Base-by-base conservation (phyloP, 352 stramenopile genomes). In the Phytophthora hybrid region DNA sequence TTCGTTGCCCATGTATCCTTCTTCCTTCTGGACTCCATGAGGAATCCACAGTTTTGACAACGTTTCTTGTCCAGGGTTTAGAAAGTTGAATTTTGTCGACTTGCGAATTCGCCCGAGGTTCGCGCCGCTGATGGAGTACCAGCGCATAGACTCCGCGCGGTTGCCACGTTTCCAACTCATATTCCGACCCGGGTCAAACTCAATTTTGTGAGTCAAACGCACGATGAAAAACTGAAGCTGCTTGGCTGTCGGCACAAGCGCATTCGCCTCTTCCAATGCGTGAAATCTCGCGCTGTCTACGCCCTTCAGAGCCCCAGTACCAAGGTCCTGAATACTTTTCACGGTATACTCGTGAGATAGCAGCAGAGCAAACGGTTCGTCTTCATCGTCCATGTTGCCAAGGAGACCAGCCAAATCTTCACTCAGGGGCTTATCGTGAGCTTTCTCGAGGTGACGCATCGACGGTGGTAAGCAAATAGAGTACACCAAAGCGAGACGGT, bases 361-460 rank as follows among this genome's bases (percentile, higher is more conserved):
- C 29, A 76, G 32, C n/a, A 76, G n/a, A 18, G 58, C 63, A 52
- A 69, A 69, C 16, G 44, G 59, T 23, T 85, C 64, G 55, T 82
- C 74, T 23, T 52, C 44, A 18, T 51, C 77, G 49, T 78, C 71
- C 57, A 77, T 73, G 52, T 76, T 76, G 7, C 54, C 31, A 0
- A 75, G 63, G 47, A 79, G 81, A 59, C 82, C 14, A 13, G 55
- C 54, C 32, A 59, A 23, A 2, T 54, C 47, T 58, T 58, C 52
- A 23, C 23, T 58, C 0, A 58, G 23, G 3, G 47, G 47, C 19
- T 26, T 16, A 26, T 54, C 47, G 47, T 37, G 52, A 39, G 21
- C 23, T 58, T 37, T 58, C 47, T 54, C 47, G 47, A 75, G 37
- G 11, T 75, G 46, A 10, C 55, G 41, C 60, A 71, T 70, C 16